Evolutionary conservation across 768 basidiomycete genomes (phyloP).

Genomic region (Baorangia bicolor): DNA sequence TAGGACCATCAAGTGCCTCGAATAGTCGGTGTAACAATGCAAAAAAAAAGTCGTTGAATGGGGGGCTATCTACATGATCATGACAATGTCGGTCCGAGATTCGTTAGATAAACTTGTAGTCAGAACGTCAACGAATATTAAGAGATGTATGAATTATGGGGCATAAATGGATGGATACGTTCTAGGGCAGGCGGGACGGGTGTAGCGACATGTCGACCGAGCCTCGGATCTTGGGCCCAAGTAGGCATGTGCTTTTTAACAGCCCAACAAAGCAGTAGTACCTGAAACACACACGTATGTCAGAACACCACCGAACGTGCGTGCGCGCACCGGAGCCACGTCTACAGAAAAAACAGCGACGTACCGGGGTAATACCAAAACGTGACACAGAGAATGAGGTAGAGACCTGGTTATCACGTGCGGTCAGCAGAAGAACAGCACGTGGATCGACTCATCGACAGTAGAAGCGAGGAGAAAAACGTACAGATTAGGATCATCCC

Average conservation of each 20-base stretch:
- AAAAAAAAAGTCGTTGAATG: background rate
- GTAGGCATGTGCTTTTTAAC: conserved; percentile 1
- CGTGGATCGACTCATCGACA: too few relatives aligned
- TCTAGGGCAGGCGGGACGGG: background rate
- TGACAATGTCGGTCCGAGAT: background rate
- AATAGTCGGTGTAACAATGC: background rate
- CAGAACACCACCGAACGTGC: background rate
- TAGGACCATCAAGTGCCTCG: background rate
- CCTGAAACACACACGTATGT: conserved; percentile 6
- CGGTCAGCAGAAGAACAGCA: background rate
- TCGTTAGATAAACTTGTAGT: background rate
- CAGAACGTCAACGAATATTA: background rate
- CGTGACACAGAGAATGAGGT: conserved; percentile 53
- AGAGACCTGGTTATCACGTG: conserved; percentile 40
- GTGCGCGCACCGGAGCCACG: background rate
- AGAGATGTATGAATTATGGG: background rate
- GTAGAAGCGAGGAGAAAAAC: conserved; percentile 3
- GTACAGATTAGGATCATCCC: conserved; percentile 74
- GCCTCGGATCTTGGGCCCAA: background rate
- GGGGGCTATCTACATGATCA: conserved; percentile 19
- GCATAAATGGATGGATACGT: background rate
- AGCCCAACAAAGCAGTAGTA: background rate
- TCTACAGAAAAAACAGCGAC: conserved; percentile 8
- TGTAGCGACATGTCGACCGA: too few relatives aligned
- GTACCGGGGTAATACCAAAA: conserved; percentile 55